phyloP scores from a whole-genome alignment of 257 asterid species.

The Primulina eburnea region DNA sequence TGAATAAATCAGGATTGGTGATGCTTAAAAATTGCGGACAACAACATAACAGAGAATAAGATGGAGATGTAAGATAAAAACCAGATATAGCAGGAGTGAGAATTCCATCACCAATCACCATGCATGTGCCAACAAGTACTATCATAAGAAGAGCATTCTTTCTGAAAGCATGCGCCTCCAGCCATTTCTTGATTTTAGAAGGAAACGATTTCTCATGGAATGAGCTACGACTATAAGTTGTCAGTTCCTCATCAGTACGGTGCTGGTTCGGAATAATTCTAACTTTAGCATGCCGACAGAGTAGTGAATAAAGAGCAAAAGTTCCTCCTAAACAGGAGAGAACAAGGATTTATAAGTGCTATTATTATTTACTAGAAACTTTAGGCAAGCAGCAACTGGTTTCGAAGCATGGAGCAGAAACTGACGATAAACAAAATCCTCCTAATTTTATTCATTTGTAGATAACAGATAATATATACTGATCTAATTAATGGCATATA shows the following conservation, averaged over 20 bases:
- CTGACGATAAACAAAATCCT: neutral
- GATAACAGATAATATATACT: neutral
- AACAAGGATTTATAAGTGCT: neutral
- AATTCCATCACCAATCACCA: constrained; percentile 97
- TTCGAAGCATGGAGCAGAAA: neutral
- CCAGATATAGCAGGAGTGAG: constrained; percentile 99
- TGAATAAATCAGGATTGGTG: neutral
- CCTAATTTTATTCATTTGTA: neutral
- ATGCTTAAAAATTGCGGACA: neutral
- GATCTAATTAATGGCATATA: neutral
- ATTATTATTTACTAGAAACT: neutral
- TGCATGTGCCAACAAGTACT: constrained; percentile 88
- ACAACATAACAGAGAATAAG: neutral
- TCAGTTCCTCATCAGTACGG: constrained; percentile 96
- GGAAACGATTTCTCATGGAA: constrained; percentile 90
- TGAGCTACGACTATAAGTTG: constrained; percentile 89
- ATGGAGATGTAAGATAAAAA: constrained; percentile 20
- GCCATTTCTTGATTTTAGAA: constrained; percentile 85
- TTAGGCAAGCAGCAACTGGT: neutral
- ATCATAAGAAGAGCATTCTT: constrained; percentile 72
- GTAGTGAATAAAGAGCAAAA: constrained; percentile 89
- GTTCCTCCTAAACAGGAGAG: constrained; percentile 64
- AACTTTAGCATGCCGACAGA: constrained; percentile 93
- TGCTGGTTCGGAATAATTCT: constrained; percentile 92
- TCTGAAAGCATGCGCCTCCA: constrained; percentile 65